Evolutionary conservation across 768 basidiomycete species (phyloP), one percentile per base, ranked within the genome.

Genomic region (Amanita thiersii): DNA sequence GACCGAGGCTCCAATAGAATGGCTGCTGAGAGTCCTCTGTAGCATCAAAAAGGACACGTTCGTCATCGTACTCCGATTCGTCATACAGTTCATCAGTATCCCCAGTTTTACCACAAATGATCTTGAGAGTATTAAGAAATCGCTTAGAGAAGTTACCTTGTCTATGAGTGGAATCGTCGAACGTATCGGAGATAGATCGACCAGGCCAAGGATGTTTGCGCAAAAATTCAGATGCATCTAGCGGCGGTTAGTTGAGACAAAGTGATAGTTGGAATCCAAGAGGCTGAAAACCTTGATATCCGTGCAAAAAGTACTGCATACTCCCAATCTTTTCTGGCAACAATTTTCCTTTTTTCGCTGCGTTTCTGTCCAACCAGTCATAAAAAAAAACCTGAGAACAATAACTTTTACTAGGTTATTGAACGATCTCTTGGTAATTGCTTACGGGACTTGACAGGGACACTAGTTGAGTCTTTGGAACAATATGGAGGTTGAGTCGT

Each of bases 311-410:
- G 41, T 77, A 80, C 53, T 94, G 91, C 77, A 91, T 81, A 52
- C 84, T 87, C 5, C 91, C 91, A 37, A 91, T 81, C 63, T 94
- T 94, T 45, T 86, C 86, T 17, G 87, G 87, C 14, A 92, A 58
- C 1, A 73, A 70, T 53, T 89, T 88, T 4, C 85, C 86, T 52
- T 91, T 89, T 63, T 88, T 91, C 7, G 73, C 73, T 3, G 76
- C 85, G 54, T 65, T 86, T 45, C 88, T 69, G 52, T 93, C 90
- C 20, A 90, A 64, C 88, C 88, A 93, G 53, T 90, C 86, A 51
- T 93, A 94, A 60, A 86, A 94, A 61, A 94, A 94, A 4, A 88
- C 85, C 78, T 89, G 15, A 10, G 26, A 7, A 7, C n/a, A n/a
- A 49, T 15, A 12, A 21, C 10, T 37, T 10, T 9, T 24, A 39